Conservation (phyloP, 495 filamentous ascomycete species). For the Penicillium argentinense region DNA sequence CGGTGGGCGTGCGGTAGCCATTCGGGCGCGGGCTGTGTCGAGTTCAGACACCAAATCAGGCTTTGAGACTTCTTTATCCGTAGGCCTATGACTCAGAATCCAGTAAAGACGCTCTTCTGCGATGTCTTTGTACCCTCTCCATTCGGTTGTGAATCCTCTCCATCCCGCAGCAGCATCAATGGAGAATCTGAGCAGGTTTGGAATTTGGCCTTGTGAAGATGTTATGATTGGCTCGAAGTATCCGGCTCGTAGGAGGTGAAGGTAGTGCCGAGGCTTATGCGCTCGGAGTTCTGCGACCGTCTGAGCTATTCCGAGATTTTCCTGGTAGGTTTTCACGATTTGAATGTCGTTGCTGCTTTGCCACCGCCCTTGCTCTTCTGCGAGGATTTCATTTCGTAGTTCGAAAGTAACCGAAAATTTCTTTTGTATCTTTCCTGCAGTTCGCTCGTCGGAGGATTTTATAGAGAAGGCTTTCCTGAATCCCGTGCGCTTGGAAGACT, state of each 20-base stretch:
- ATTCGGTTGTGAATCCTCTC: conserved; percentile 48
- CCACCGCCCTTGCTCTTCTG: conserved; percentile 45
- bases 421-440: conserved; percentile 18
- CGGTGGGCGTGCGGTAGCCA: conserved; percentile 41
- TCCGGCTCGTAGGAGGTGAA: conserved; percentile 47
- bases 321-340: conserved; percentile 41
- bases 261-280: conserved; percentile 41
- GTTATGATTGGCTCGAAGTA: conserved; percentile 52
- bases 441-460: conserved; percentile 37
- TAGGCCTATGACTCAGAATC: conserved; percentile 46
- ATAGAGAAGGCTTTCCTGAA: conserved; percentile 39
- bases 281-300: conserved; percentile 40
- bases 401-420: background rate
- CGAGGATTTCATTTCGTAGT: conserved; percentile 36
- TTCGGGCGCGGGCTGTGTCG: conserved; percentile 39
- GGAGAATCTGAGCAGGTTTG: conserved; percentile 46
- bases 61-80: conserved; percentile 28
- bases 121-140: conserved; percentile 48
- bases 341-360: conserved; percentile 34
- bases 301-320: conserved; percentile 38
- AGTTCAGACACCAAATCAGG: conserved; percentile 44
- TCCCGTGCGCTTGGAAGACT: conserved; percentile 29
- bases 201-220: conserved; percentile 38
- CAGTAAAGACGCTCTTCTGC: conserved; percentile 51
- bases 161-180: conserved; percentile 45